Conservation (phyloP, 1,139 yeast genomes). For the Suhomyces guaymorum region DNA sequence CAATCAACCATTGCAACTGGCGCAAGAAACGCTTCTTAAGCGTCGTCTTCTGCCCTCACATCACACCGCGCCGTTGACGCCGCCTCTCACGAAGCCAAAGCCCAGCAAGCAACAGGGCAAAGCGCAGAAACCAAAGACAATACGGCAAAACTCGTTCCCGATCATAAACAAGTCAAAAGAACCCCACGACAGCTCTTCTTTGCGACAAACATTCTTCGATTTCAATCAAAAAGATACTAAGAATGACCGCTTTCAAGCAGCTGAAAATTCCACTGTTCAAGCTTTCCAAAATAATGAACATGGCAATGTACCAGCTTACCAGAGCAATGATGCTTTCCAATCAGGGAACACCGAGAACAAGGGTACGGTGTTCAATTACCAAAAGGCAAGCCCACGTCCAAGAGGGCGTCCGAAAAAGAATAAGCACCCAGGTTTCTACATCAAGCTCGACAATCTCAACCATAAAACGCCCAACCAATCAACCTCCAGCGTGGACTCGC, state of each 20-base stretch:
- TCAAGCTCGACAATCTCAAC: slow-evolving; percentile 16
- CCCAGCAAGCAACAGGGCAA: slow-evolving; percentile 6
- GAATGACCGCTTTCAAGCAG: neutral
- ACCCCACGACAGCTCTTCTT: slow-evolving; percentile 5
- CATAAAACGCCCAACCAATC: slow-evolving; percentile 1
- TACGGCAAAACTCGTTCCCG: slow-evolving; percentile 17
- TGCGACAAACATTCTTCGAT: slow-evolving; percentile 8
- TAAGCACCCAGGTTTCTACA: slow-evolving; percentile 17
- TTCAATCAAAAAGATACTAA: slow-evolving; percentile 2
- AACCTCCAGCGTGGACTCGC: slow-evolving; percentile 10
- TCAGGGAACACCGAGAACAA: too few species aligned
- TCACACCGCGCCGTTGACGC: slow-evolving; percentile 8
- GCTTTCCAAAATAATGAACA: neutral
- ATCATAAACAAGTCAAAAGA: slow-evolving; percentile 4
- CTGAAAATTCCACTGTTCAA: neutral
- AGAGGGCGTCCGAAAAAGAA: slow-evolving; percentile 13
- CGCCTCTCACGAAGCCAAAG: slow-evolving; percentile 9
- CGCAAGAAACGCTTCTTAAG: slow-evolving; percentile 8
- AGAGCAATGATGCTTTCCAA: too few species aligned
- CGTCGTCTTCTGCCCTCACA: slow-evolving; percentile 5
- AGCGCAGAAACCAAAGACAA: slow-evolving; percentile 12
- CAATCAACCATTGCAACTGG: neutral
- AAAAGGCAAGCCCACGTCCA: slow-evolving; percentile 5
- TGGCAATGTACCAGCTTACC: too few species aligned
- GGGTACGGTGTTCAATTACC: too few species aligned